Percentiles rank a stretch among this genome's conserved stretches.
Evolutionary conservation across 1,284 basidiomycete species (phyloP).

Genomic region (Macrocystidia cucumis): DNA sequence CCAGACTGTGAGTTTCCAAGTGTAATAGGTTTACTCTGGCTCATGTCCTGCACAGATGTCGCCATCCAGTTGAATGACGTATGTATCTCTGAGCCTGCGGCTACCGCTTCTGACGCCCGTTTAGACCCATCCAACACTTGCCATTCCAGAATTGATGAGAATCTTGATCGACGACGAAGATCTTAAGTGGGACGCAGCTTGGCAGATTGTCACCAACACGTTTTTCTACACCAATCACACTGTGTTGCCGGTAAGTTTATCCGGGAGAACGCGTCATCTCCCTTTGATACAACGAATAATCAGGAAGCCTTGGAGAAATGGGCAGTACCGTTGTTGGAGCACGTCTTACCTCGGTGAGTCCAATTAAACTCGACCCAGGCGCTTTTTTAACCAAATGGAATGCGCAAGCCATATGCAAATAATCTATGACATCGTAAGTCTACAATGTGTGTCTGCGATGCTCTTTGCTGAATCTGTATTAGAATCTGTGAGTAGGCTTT

Average conservation of each 20-base stretch:
- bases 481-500: constrained; percentile 39
- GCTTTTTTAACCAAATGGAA: no score
- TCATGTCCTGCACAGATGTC: constrained; percentile 39
- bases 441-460: not conserved
- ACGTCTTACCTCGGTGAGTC: constrained; percentile 64
- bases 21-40: not conserved
- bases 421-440: constrained; percentile 79
- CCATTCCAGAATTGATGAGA: constrained; percentile 92
- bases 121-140: constrained; percentile 88
- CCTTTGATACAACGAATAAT: constrained; percentile 4
- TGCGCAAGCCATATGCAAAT: constrained; percentile 69
- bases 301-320: constrained; percentile 83
- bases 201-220: constrained; percentile 81
- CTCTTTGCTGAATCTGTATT: constrained; percentile 2
- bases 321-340: constrained; percentile 77
- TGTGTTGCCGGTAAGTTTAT: constrained; percentile 55
- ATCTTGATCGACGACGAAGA: constrained; percentile 87
- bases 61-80: constrained; percentile 89
- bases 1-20: constrained; percentile 56
- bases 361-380: no score
- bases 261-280: constrained; percentile 1
- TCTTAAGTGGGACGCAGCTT: constrained; percentile 74
- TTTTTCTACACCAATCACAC: constrained; percentile 96
- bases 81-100: not conserved
- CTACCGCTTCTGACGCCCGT: not conserved